Evolutionary conservation across 441 rosid species (phyloP), one percentile per base, ranked within the genome.

Genomic region (Daphne laureola): DNA sequence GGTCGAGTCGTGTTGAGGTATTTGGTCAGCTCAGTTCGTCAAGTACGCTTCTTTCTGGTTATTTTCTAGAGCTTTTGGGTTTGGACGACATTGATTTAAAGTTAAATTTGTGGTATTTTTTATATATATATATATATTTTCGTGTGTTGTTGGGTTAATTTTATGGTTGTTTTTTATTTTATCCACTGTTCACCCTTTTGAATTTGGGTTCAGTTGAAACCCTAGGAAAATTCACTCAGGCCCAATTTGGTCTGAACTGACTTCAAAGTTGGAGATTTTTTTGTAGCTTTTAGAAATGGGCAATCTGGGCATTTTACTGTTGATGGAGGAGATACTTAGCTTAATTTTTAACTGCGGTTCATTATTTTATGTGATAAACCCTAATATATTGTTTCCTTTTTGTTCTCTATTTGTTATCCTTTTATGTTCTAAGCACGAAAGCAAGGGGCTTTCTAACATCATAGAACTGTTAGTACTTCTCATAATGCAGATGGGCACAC

Each of bases 321-420:
- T 25, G 57, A 51, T 58, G n/a, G 65, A 55, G 27, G 50, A 69
- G 54, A 69, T 43, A 54, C 13, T 17, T 58, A 49, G 36, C 46
- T 66, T 63, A 41, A 47, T 18, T 45, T 61, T 26, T 57, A 13
- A 23, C 47, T 18, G 23, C 35, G 6, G 14, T 53, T 48, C 49
- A 8, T 80, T 70, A 81, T 81, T 83, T 85, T 70, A 87, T 85
- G 96, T 74, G 67, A 41, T n/a, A 54, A 63, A 60, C 72, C 63
- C 46, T 43, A 46, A 15, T 46, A 56, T 41, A 14, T 47, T 2
- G 21, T 0, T 31, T 31, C 38, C 38, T 5, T 31, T 31, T 31
- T 31, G 11, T 31, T 31, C 38, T 31, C 0, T 31, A 31, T 31
- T 31, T 7, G 38, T 31, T 31, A 31, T 31, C 38, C 38, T 31